Evolutionary conservation across 768 basidiomycete species (phyloP).

Genomic region (Trichaptum fuscoviolaceum): DNA sequence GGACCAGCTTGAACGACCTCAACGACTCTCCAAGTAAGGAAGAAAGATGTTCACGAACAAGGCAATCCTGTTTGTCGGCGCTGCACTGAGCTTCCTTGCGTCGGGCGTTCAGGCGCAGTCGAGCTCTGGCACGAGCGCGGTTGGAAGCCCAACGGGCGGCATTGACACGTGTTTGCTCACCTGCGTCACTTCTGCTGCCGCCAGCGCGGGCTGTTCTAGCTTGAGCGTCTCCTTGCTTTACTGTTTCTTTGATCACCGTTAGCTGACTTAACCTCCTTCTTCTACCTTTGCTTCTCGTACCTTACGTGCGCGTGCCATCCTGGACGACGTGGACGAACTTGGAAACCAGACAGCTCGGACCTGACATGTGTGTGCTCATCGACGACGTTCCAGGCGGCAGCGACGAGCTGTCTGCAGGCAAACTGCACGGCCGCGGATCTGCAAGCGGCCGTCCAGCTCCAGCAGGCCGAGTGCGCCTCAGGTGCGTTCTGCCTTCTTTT

Average conservation of each 20-base stretch:
- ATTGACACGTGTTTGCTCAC: not conserved
- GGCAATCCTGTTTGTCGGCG: not conserved
- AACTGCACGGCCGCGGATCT: constrained; percentile 30
- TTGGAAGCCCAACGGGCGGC: not conserved
- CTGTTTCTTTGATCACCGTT: not conserved
- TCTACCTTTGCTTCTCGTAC: too few species aligned
- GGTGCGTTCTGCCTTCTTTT: constrained; percentile 8
- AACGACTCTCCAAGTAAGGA: too few species aligned
- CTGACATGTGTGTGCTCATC: constrained; percentile 35
- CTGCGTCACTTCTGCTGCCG: constrained; percentile 16
- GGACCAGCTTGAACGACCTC: too few species aligned
- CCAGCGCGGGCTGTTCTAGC: constrained; percentile 10
- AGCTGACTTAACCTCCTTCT: too few species aligned
- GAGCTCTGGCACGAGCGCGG: too few species aligned
- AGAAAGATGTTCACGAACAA: not conserved
- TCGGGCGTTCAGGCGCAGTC: not conserved
- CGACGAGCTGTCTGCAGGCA: constrained; percentile 26
- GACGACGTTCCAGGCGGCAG: constrained; percentile 30
- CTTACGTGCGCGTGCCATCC: too few species aligned
- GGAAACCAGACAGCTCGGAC: constrained; percentile 36
- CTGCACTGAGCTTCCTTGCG: not conserved
- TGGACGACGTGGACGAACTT: too few species aligned
- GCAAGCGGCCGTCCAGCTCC: constrained; percentile 25
- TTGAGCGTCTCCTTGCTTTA: constrained; percentile 11
- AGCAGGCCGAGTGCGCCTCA: constrained; percentile 28